Percentiles rank a stretch among this genome's conserved stretches.
These are phyloP conservation scores for Daedaleopsis sinensis DNA, from an alignment of 768 basidiomycete species.

Conservation along the genomic window DNA sequence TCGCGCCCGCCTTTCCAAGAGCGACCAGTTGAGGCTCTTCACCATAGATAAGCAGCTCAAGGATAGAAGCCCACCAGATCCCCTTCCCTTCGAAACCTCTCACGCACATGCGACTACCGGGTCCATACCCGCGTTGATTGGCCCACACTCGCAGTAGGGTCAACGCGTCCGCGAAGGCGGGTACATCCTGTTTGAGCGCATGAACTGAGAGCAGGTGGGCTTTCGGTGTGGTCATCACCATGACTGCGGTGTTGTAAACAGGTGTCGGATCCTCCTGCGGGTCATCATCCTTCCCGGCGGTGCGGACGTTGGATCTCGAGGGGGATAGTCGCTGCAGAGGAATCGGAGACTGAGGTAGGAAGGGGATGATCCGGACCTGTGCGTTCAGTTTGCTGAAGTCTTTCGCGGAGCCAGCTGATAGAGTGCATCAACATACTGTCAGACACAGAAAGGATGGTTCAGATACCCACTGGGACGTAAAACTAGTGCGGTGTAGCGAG, in stretches of 20 bases:
- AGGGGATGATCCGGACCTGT: conserved; percentile 75
- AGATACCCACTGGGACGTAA: conserved; percentile 44
- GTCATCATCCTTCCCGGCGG: conserved; percentile 35
- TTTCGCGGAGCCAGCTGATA: conserved; percentile 48
- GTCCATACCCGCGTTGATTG: conserved; percentile 77
- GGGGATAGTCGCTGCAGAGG: conserved; percentile 73
- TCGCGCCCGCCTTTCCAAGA: conserved; percentile 27
- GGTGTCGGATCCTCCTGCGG: conserved; percentile 54
- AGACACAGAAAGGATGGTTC: not conserved
- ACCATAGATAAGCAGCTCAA: conserved; percentile 65
- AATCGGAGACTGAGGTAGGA: conserved; percentile 66
- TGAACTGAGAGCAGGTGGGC: conserved; percentile 50
- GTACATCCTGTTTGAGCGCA: conserved; percentile 46
- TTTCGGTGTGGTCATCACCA: conserved; percentile 53
- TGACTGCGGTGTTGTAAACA: conserved; percentile 76
- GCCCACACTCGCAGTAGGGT: conserved; percentile 90
- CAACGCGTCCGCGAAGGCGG: conserved; percentile 74
- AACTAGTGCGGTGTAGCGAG: conserved; percentile 66
- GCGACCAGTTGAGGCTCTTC: conserved; percentile 51
- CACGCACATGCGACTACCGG: conserved; percentile 57
- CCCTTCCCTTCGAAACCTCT: conserved; percentile 73
- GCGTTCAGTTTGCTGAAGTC: conserved; percentile 73
- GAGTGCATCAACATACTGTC: not conserved
- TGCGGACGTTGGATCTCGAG: conserved; percentile 66
- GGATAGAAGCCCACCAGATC: conserved; percentile 66